These are phyloP conservation scores for Fraxinus sp. DNA, from an alignment of 305 asterid genomes.

Conservation along the genomic window DNA sequence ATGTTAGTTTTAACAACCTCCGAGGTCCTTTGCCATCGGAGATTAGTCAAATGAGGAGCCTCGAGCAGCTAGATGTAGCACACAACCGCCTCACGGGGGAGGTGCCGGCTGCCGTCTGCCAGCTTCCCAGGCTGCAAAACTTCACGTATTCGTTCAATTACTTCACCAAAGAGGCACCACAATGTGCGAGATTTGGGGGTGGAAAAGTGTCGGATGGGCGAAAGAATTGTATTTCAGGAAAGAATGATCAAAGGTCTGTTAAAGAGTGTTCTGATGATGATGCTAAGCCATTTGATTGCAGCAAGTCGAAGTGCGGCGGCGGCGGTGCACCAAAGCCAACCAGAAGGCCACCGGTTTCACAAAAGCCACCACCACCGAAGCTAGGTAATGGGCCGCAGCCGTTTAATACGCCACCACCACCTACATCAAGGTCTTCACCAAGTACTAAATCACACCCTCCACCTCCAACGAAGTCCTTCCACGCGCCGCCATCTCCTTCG, in stretches of 20 bases:
- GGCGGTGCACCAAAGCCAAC: not conserved
- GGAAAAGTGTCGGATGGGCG: constrained; percentile 32
- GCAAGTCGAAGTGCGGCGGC: constrained; percentile 26
- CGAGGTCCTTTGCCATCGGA: constrained; percentile 46
- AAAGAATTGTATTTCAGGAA: constrained; percentile 47
- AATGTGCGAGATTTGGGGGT: constrained; percentile 23
- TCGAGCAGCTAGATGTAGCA: constrained; percentile 53
- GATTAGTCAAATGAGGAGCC: constrained; percentile 40
- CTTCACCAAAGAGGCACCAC: constrained; percentile 48
- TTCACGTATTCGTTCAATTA: constrained; percentile 50
- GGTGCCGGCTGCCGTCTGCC: constrained; percentile 43
- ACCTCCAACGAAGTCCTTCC: constrained; percentile 5
- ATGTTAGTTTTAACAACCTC: constrained; percentile 48
- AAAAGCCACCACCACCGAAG: constrained; percentile 24
- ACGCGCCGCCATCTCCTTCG: constrained; percentile 17
- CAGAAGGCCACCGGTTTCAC: not conserved
- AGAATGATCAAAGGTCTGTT: constrained; percentile 39
- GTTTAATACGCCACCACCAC: constrained; percentile 11
- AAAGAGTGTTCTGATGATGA: constrained; percentile 41
- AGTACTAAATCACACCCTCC: constrained; percentile 33
- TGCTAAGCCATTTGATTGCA: constrained; percentile 51
- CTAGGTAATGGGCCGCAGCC: not conserved
- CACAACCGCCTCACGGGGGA: constrained; percentile 54
- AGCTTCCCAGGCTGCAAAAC: constrained; percentile 47
- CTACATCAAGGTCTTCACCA: constrained; percentile 24